Evolutionary conservation across 257 asterid genomes (phyloP).

Genomic region (Salvia miltiorrhiza): DNA sequence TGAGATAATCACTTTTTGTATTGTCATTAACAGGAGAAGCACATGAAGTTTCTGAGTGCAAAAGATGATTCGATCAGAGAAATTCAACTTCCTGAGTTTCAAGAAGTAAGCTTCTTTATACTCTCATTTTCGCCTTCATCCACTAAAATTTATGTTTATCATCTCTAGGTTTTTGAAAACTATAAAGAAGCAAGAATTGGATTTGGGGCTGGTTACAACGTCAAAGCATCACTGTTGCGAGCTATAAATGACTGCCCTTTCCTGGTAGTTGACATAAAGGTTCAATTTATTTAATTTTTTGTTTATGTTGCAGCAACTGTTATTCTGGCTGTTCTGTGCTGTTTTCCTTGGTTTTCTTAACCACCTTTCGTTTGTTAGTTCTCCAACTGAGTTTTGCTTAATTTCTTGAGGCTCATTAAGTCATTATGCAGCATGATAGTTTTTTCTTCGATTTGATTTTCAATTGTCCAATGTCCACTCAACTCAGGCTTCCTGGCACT

Average conservation of each 20-base stretch:
- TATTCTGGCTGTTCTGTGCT: not conserved
- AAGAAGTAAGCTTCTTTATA: slow-evolving; percentile 39
- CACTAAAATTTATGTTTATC: slow-evolving; percentile 21
- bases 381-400: slow-evolving; percentile 7
- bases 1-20: slow-evolving; percentile 7
- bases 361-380: slow-evolving; percentile 3
- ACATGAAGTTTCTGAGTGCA: slow-evolving; percentile 47
- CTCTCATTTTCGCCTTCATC: slow-evolving; percentile 11
- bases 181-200: slow-evolving; percentile 73
- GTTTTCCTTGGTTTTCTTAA: not conserved
- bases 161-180: slow-evolving; percentile 60
- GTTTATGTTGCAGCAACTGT: slow-evolving; percentile 13
- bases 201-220: slow-evolving; percentile 73
- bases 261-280: slow-evolving; percentile 68
- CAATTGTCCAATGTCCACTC: slow-evolving; percentile 10
- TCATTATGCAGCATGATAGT: not conserved
- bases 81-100: slow-evolving; percentile 56
- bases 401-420: not conserved
- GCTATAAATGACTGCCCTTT: slow-evolving; percentile 86
- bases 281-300: slow-evolving; percentile 13
- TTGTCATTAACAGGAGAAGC: slow-evolving; percentile 58
- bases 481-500: slow-evolving; percentile 17
- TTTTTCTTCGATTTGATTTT: slow-evolving; percentile 19
- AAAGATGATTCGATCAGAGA: slow-evolving; percentile 42
- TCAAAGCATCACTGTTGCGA: slow-evolving; percentile 60